Evolutionary conservation across 2,329 filamentous ascomycete species (phyloP).

Genomic region (Pestalotiopsis sp.): DNA sequence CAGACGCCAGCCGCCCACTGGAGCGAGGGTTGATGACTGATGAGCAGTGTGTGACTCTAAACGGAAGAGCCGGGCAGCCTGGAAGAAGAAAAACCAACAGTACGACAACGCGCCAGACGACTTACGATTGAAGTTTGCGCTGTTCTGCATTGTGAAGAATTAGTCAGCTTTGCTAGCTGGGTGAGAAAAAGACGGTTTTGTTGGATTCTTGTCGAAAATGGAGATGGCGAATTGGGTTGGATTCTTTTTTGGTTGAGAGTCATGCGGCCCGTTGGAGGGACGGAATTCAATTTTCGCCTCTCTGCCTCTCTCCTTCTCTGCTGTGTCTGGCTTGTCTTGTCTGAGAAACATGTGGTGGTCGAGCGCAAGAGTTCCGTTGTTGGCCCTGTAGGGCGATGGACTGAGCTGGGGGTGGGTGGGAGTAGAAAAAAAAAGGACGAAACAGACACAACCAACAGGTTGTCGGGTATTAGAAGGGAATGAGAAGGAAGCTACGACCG

Average conservation of each 20-base stretch:
- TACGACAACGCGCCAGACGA: not conserved
- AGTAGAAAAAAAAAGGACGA: not conserved
- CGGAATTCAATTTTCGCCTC: constrained; percentile 8
- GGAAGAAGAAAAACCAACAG: not conserved
- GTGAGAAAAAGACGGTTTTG: not conserved
- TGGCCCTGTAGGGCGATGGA: not conserved
- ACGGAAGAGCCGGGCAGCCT: not conserved
- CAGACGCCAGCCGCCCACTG: not conserved
- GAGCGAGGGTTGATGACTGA: not conserved
- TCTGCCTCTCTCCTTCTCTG: not conserved
- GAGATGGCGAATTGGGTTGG: not conserved
- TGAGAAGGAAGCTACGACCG: not conserved
- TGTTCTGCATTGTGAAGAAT: not conserved
- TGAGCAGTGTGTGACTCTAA: no score
- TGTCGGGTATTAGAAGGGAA: not conserved
- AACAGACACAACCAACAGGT: not conserved
- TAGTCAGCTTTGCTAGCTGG: not conserved
- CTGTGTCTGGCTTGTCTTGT: not conserved
- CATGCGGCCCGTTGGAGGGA: constrained; percentile 3
- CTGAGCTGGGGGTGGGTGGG: not conserved
- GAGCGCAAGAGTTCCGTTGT: not conserved
- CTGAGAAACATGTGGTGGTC: not conserved
- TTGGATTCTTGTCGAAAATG: not conserved
- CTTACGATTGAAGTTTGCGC: not conserved
- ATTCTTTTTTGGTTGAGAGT: not conserved